phyloP scores from a whole-genome alignment of 2,329 filamentous ascomycete genomes.

The Alternaria arborescens region DNA sequence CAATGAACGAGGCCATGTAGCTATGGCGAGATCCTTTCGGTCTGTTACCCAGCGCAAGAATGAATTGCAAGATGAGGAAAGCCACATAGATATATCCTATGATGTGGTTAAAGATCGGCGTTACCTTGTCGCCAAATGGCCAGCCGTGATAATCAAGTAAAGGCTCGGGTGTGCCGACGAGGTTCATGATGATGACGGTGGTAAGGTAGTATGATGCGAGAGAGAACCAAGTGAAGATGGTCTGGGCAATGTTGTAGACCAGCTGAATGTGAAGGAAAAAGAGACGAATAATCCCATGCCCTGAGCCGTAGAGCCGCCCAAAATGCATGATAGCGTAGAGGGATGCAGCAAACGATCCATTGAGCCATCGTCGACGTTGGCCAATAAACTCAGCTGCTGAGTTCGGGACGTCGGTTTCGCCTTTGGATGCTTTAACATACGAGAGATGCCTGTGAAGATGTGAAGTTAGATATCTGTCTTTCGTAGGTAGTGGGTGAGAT shows the following conservation, averaged over 20 bases:
- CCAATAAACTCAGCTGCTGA: conserved; percentile 96
- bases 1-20: conserved; percentile 86
- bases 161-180: conserved; percentile 70
- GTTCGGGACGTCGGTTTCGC: conserved; percentile 97
- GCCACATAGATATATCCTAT: conserved; percentile 91
- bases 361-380: conserved; percentile 97
- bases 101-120: conserved; percentile 88
- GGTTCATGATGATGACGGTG: conserved; percentile 96
- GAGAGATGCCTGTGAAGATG: neutral
- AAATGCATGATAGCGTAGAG: conserved; percentile 99
- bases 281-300: conserved; percentile 97
- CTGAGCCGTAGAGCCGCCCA: conserved; percentile 96
- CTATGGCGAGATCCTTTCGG: conserved; percentile 93
- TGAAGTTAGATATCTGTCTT: neutral
- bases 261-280: conserved; percentile 98
- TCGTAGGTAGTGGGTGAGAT: conserved; percentile 64
- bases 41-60: conserved; percentile 93
- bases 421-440: conserved; percentile 99
- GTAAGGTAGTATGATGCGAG: conserved; percentile 94
- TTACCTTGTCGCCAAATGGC: conserved; percentile 88
- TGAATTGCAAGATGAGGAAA: conserved; percentile 93
- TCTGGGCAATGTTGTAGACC: conserved; percentile 89
- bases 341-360: conserved; percentile 97
- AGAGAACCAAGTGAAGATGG: conserved; percentile 85
- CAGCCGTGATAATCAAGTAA: conserved; percentile 65